Evolutionary conservation across 2,329 filamentous ascomycete genomes (phyloP), one percentile per base, ranked within the genome.

Genomic region (Diaporthe humulicola): DNA sequence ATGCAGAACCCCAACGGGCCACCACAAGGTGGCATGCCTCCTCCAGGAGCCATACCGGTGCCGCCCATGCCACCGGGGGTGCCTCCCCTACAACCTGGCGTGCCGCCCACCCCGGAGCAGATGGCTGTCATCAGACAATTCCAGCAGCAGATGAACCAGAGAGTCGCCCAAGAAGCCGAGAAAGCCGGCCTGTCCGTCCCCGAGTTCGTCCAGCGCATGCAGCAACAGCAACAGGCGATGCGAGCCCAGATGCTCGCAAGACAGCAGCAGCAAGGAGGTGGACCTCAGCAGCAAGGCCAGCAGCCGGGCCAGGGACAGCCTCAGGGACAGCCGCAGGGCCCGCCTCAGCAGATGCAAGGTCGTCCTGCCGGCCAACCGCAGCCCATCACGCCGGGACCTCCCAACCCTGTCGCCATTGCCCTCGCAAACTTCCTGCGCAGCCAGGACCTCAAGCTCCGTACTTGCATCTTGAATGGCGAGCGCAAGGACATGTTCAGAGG

Each of bases 401-500:
- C 96, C 7, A 97, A 98, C 79, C 96, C 96, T 52, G 92, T 95
- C 81, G 96, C 95, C 28, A 86, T 98, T 60, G 95, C 96, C 12
- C 90, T 99, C 72, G 97, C 97, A 78, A 93, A 95, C 81, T 99
- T 98, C 85, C 87, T 99, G 75, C 92, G 92, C 79, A 85, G 90
- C 74, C 96, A 98, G 85, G 91, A 97, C 75, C 86, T 99, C 78
- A 99, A 99, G 89, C 89, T 91, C 25, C 90, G 97, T 77, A 98
- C 96, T 25, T 96, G 94, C 83, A 97, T 99, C 77, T 90, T 98
- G 78, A 96, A 98, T 78, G 97, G 97, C 80, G 96, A 98, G 88
- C 91, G 97, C 81, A 98, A 98, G 86, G 96, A 99, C 78, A 97
- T 99, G 94, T 98, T 99, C 85, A 94, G 93, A 89, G 95, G 95